Base-by-base conservation (phyloP, 208 protist genomes). In the Trypanosoma vivax region DNA sequence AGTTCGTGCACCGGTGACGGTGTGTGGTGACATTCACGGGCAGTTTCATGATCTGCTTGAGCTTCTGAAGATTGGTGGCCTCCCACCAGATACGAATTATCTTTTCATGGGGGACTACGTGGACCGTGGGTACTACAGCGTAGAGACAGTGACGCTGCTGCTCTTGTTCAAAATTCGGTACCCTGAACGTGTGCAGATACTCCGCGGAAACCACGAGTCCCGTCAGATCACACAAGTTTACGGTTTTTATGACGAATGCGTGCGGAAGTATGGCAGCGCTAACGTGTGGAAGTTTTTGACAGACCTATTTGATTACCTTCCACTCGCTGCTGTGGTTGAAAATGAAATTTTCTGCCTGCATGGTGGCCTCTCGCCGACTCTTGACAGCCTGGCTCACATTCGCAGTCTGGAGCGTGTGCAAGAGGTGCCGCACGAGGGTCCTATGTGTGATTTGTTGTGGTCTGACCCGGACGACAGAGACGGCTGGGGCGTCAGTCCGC, bases 361-460 rank as follows among this genome's bases (percentile, higher is more conserved):
- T 60, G 96, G 94, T 43, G 94, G 94, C 43, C 73, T 99, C 21
- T 97, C 92, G 4, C 97, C 97, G 9, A 89, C 80, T 4, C 60
- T 98, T 4, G 76, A 96, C 52, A 89, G 88, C 9, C 69, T 99
- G 25, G 90, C 97, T 37, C 79, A 99, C 61, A 97, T 99, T 39
- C 79, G 91, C 33, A 89, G 79, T 42, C 58, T 99, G 1, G 93
- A 99, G 59, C 81, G 97, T 24, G 83, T 96, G 31, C 95, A 98
- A 70, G 97, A 99, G 77, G 88, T 99, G 28, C 98, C 98, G n/a
- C 96, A 98, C 43, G 97, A 99, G 66, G 98, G 98, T 19, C 79
- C 97, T 11, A 98, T 99, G 88, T 99, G 96, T 62, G 98, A 99
- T 70, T 62, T 99, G 23, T 64, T 99, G 9, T 99, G 98, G 98